Evolutionary conservation across 345 rosid species (phyloP), one percentile per base, ranked within the genome.

Genomic region (Populus euphratica): DNA sequence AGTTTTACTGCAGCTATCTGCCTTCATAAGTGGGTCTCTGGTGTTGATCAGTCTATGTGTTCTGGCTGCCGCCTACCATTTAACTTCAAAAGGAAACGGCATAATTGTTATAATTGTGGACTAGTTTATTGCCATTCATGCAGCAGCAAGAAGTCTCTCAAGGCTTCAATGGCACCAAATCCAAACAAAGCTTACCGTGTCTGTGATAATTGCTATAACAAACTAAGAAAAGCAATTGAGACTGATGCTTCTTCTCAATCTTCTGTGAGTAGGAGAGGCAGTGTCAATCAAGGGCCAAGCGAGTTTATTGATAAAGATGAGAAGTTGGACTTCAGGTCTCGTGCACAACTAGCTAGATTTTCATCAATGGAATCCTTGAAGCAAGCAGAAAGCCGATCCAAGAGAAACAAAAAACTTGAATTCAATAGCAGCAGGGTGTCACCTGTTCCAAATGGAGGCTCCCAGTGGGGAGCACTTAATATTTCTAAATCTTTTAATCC

Each of bases 141-240:
- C 85, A 93, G 92, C 85, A 90, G 90, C 78, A 93, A 91, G 85
- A 96, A 96, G 86, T 92, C 90, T 49, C 84, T 88, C 73, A 96
- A 89, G 86, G 97, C 99, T 84, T 96, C 96, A 43, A 96, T 96
- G 98, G 98, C 99, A 62, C 97, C 98, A 29, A 92, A 93, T 89
- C 97, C 97, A 4, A 90, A 87, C 87, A 96, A 96, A 80, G 90
- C 97, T 67, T 89, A 91, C 82, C 90, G 99, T 75, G 99, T 90
- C 68, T 96, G 99, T 87, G 98, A 92, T 81, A 90, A 86, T 83
- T 96, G 99, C 84, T 92, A 73, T 78, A 90, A 69, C 80, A 96
- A 93, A 84, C 80, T 96, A 71, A 88, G 91, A 83, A 96, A 92
- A 85, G 82, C 90, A 77, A 77, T 88, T 77, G 95, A 91, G 82